Evolutionary conservation across 164 flowering plant species (phyloP).

Genomic region (Magnolia changhungtana): DNA sequence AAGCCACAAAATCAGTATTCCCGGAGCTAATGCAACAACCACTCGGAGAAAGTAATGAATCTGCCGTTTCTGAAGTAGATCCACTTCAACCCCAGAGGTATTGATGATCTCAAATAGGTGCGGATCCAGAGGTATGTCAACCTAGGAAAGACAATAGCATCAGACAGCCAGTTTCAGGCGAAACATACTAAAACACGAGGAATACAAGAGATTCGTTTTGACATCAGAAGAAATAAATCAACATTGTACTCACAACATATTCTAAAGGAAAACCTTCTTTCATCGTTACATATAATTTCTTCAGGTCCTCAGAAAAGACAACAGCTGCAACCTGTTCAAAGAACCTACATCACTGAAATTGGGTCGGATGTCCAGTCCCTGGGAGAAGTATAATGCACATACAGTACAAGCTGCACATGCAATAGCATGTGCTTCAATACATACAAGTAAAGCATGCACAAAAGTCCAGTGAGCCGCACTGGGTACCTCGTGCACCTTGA

Average conservation of each 20-base stretch:
- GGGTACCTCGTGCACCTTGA: too few species aligned
- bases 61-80: constrained; percentile 82
- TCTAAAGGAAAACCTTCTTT: constrained; percentile 97
- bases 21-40: constrained; percentile 72
- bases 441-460: too few species aligned
- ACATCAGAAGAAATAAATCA: not conserved
- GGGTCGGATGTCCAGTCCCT: not conserved
- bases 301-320: constrained; percentile 91
- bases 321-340: constrained; percentile 83
- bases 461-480: too few species aligned
- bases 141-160: constrained; percentile 42
- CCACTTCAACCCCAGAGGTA: constrained; percentile 92
- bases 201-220: not conserved
- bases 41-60: constrained; percentile 70
- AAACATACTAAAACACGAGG: not conserved
- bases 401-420: not conserved
- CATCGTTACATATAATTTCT: constrained; percentile 84
- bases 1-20: constrained; percentile 71
- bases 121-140: constrained; percentile 97
- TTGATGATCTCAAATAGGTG: constrained; percentile 80
- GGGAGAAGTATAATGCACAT: not conserved
- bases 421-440: not conserved
- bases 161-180: constrained; percentile 1
- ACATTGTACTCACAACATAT: constrained; percentile 60
- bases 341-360: constrained; percentile 3